These are phyloP conservation scores for Clonostachys sp. DNA, from an alignment of 2,329 filamentous ascomycete genomes.

Conservation along the genomic window DNA sequence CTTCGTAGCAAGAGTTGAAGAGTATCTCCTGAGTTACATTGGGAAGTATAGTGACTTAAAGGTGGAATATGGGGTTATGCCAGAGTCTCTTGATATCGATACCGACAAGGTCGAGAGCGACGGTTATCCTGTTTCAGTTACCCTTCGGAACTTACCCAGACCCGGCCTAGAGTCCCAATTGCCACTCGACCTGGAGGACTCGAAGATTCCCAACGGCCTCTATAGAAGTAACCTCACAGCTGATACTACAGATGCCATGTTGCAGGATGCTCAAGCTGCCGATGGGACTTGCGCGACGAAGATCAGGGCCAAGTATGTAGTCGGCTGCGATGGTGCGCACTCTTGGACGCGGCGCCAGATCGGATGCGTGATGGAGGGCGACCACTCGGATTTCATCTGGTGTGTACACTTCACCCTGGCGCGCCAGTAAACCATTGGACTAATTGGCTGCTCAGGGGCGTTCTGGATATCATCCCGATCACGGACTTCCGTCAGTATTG, in stretches of 20 bases:
- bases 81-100: conserved; percentile 49
- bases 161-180: no score
- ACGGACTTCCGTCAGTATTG: conserved; percentile 38
- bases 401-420: no score
- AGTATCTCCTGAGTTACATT: conserved; percentile 60
- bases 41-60: conserved; percentile 24
- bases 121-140: conserved; percentile 57
- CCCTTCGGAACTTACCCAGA: conserved; percentile 42
- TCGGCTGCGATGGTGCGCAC: conserved; percentile 66
- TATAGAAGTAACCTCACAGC: conserved; percentile 54
- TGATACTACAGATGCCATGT: conserved; percentile 52
- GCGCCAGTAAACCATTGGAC: no score
- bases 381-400: conserved; percentile 49
- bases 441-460: conserved; percentile 17
- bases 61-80: conserved; percentile 58
- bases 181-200: conserved; percentile 9
- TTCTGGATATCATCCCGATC: conserved; percentile 34
- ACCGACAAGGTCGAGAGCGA: conserved; percentile 40
- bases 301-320: conserved; percentile 49
- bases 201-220: conserved; percentile 43
- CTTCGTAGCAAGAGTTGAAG: conserved; percentile 45
- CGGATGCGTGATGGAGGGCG: conserved; percentile 50
- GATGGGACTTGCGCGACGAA: conserved; percentile 28
- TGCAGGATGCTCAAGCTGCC: conserved; percentile 13
- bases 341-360: conserved; percentile 59